Evolutionary conservation across 1,284 basidiomycete genomes (phyloP).

Genomic region (Boletus mariae): DNA sequence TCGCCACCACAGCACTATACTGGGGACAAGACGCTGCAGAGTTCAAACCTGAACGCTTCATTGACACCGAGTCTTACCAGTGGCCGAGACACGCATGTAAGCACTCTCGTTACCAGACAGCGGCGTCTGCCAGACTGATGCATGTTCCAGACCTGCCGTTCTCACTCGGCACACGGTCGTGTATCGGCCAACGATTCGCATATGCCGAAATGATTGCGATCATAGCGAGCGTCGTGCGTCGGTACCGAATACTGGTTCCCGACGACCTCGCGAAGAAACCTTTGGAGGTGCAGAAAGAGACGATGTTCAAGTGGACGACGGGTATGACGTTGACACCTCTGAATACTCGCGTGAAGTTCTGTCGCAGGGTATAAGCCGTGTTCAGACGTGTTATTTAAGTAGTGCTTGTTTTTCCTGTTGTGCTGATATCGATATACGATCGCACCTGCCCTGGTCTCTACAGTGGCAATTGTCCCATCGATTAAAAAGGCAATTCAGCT

Average conservation of each 20-base stretch:
- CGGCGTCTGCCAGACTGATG: background rate
- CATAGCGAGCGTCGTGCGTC: slow-evolving; percentile 29
- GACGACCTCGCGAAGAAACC: slow-evolving; percentile 29
- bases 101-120: background rate
- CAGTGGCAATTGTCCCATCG: no score
- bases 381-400: background rate
- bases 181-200: slow-evolving; percentile 40
- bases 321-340: slow-evolving; percentile 32
- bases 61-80: slow-evolving; percentile 37
- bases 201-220: slow-evolving; percentile 26
- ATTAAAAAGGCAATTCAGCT: background rate
- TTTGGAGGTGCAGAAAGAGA: slow-evolving; percentile 27
- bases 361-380: slow-evolving; percentile 14
- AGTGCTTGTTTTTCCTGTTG: no score
- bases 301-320: slow-evolving; percentile 31
- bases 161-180: slow-evolving; percentile 37
- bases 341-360: slow-evolving; percentile 22
- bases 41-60: slow-evolving; percentile 47
- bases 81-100: slow-evolving; percentile 38
- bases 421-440: no score
- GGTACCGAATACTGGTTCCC: slow-evolving; percentile 32
- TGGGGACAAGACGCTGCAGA: slow-evolving; percentile 44
- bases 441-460: no score
- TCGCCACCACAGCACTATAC: slow-evolving; percentile 24
- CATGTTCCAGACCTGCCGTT: slow-evolving; percentile 35